These are phyloP conservation scores for Meyerozyma athensensis DNA, from an alignment of 1,139 yeast species.

Conservation along the genomic window DNA sequence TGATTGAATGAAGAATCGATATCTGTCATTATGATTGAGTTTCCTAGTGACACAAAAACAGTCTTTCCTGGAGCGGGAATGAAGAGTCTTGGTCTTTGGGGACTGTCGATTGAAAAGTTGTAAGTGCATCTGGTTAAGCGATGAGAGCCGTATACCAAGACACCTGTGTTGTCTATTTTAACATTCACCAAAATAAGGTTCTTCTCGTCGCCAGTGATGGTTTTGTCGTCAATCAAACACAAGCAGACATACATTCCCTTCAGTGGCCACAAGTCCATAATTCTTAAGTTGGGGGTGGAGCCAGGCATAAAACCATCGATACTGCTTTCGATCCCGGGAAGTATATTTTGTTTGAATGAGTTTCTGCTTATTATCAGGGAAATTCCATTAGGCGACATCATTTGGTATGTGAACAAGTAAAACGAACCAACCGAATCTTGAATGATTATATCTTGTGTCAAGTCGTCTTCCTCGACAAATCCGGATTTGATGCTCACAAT, in stretches of 20 bases:
- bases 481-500: slow-evolving; percentile 62
- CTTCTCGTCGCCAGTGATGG: slow-evolving; percentile 14
- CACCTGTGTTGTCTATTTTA: slow-evolving; percentile 48
- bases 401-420: slow-evolving; percentile 27
- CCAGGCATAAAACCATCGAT: slow-evolving; percentile 40
- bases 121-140: slow-evolving; percentile 33
- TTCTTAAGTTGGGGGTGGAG: slow-evolving; percentile 25
- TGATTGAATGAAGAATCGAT: slow-evolving; percentile 37
- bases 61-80: slow-evolving; percentile 61
- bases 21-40: slow-evolving; percentile 64
- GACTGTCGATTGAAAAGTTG: slow-evolving; percentile 24
- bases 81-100: slow-evolving; percentile 44
- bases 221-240: slow-evolving; percentile 24
- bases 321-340: slow-evolving; percentile 27
- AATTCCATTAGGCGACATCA: slow-evolving; percentile 27
- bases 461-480: slow-evolving; percentile 47
- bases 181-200: slow-evolving; percentile 51
- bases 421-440: slow-evolving; percentile 44
- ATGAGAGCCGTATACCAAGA: slow-evolving; percentile 59
- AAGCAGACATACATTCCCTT: slow-evolving; percentile 48
- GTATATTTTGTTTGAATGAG: slow-evolving; percentile 27
- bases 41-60: slow-evolving; percentile 58
- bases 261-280: slow-evolving; percentile 54
- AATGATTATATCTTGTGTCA: slow-evolving; percentile 36
- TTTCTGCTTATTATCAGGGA: slow-evolving; percentile 25